A percentile compares a stretch with the other conserved stretches of the same genome.
Conservation (phyloP, 2,329 filamentous ascomycete species). For the Herpotrichia juniperi region DNA sequence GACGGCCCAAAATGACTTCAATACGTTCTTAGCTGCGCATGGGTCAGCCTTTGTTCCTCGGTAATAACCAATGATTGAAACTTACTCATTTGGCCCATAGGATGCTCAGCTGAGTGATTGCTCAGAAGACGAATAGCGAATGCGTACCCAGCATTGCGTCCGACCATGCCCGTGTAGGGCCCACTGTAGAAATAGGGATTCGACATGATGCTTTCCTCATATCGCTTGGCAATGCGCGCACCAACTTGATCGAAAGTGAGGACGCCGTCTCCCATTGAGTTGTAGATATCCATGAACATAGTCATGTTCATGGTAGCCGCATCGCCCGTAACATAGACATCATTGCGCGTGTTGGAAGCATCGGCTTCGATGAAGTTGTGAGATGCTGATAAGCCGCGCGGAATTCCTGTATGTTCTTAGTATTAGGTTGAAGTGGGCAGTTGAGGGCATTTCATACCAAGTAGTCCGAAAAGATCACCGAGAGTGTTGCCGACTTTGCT, state of each 20-base stretch:
- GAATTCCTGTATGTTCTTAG: slow-evolving; percentile 41
- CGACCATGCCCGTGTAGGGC: slow-evolving; percentile 57
- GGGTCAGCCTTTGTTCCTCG: background rate
- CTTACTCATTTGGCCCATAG: background rate
- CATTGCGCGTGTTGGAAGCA: slow-evolving; percentile 49
- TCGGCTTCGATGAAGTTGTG: slow-evolving; percentile 53
- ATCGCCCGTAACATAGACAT: slow-evolving; percentile 50
- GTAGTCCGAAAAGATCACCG: slow-evolving; percentile 51
- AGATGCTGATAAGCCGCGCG: slow-evolving; percentile 52
- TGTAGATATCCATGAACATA: slow-evolving; percentile 54
- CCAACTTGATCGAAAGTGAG: slow-evolving; percentile 26
- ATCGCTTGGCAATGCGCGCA: slow-evolving; percentile 44
- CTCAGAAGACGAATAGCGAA: slow-evolving; percentile 39
- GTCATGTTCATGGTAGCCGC: slow-evolving; percentile 51
- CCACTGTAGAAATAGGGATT: slow-evolving; percentile 64
- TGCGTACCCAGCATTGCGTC: slow-evolving; percentile 52
- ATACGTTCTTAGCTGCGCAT: background rate
- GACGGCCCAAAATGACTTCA: background rate
- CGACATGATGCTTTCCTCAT: slow-evolving; percentile 54
- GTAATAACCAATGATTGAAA: too few relatives aligned
- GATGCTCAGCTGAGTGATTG: background rate
- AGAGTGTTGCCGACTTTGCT: slow-evolving; percentile 42
- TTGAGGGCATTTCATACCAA: slow-evolving; percentile 42
- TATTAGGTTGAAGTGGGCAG: slow-evolving; percentile 36
- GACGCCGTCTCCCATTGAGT: slow-evolving; percentile 22